These are phyloP conservation scores for Lactarius quietus DNA, from an alignment of 768 basidiomycete species.

Conservation along the genomic window DNA sequence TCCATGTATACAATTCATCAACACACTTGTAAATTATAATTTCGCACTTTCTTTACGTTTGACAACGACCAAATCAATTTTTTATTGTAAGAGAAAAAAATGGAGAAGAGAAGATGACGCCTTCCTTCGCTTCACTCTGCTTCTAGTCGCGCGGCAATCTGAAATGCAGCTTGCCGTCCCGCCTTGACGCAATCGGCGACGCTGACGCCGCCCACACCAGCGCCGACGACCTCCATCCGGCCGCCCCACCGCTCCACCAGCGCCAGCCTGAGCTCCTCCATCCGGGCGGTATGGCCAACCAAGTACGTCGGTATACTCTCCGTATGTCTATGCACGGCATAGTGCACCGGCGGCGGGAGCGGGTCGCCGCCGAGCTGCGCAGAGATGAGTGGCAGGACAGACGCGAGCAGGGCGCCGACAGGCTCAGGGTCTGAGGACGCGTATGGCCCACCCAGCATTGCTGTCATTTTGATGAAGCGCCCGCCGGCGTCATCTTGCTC, in stretches of 20 bases:
- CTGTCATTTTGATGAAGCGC: constrained; percentile 70
- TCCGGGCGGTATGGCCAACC: constrained; percentile 68
- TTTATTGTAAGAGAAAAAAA: neutral
- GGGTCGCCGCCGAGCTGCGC: constrained; percentile 17
- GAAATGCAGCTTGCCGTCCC: constrained; percentile 48
- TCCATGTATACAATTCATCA: neutral
- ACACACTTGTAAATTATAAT: neutral
- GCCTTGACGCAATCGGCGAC: constrained; percentile 81
- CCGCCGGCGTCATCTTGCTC: constrained; percentile 46
- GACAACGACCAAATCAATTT: neutral
- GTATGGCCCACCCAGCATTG: constrained; percentile 89
- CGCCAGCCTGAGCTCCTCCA: constrained; percentile 52
- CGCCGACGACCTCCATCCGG: constrained; percentile 67
- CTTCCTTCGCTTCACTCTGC: neutral
- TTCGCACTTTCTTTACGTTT: neutral
- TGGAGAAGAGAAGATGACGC: neutral
- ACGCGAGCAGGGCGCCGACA: constrained; percentile 27
- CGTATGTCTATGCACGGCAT: constrained; percentile 49
- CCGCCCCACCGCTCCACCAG: constrained; percentile 39
- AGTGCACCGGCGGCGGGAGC: constrained; percentile 52
- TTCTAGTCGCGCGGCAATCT: constrained; percentile 11
- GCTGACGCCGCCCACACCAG: constrained; percentile 83
- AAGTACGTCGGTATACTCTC: constrained; percentile 76
- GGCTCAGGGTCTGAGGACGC: constrained; percentile 29
- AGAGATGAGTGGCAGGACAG: constrained; percentile 26